Evolutionary conservation across 495 filamentous ascomycete species (phyloP).

Genomic region (Penicillium lividum): DNA sequence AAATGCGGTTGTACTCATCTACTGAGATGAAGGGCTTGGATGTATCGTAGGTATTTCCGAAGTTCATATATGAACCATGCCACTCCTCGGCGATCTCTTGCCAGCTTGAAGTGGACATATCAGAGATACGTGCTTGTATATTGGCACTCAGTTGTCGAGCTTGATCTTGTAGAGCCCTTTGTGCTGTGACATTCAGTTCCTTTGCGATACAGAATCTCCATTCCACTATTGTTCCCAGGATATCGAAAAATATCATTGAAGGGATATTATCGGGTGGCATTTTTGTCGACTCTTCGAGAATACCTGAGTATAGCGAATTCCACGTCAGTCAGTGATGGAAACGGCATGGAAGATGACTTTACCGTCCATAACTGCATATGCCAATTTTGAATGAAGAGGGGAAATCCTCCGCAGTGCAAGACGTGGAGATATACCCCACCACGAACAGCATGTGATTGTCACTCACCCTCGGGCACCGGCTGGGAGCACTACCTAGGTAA

Average conservation of each 20-base stretch:
- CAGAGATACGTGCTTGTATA: conserved; percentile 13
- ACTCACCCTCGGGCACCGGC: too few species aligned
- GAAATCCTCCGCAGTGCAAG: too few species aligned
- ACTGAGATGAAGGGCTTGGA: conserved; percentile 24
- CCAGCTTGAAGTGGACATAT: conserved; percentile 17
- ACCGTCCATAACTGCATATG: background rate
- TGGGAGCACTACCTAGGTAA: too few species aligned
- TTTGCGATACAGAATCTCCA: conserved; percentile 25
- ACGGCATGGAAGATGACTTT: background rate
- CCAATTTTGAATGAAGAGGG: too few species aligned
- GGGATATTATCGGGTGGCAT: conserved; percentile 11
- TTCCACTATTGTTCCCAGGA: conserved; percentile 25
- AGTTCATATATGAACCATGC: conserved; percentile 24
- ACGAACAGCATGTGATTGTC: too few species aligned
- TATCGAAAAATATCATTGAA: conserved; percentile 23
- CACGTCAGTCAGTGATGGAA: background rate
- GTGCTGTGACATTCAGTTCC: conserved; percentile 16
- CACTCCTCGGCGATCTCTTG: conserved; percentile 18
- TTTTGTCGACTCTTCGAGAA: conserved; percentile 1
- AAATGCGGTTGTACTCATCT: conserved; percentile 23
- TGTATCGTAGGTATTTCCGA: conserved; percentile 21
- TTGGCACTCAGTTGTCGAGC: conserved; percentile 7
- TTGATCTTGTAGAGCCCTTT: conserved; percentile 15
- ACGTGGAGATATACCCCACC: too few species aligned
- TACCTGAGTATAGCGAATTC: background rate